Evolutionary conservation across 2,329 filamentous ascomycete genomes (phyloP).

Genomic region (Mycosphaerella sp.): DNA sequence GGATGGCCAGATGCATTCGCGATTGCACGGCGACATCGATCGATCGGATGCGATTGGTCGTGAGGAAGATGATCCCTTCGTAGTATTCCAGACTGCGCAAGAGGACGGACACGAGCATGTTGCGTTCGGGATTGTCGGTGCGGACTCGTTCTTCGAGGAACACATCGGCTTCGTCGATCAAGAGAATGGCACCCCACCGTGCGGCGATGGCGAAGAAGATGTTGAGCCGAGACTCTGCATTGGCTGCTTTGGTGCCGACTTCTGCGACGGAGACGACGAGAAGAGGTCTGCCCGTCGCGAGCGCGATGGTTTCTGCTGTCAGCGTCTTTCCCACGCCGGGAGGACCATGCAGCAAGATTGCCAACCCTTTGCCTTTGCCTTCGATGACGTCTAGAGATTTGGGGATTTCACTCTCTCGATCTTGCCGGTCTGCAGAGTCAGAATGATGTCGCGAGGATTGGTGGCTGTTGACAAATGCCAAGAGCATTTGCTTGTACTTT

Average conservation of each 20-base stretch:
- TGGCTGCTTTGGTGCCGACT: conserved; percentile 42
- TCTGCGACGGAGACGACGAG: conserved; percentile 34
- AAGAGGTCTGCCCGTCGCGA: conserved; percentile 39
- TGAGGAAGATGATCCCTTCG: conserved; percentile 36
- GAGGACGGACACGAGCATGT: conserved; percentile 64
- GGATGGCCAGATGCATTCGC: conserved; percentile 28
- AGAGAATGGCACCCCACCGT: conserved; percentile 77
- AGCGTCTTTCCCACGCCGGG: conserved; percentile 39
- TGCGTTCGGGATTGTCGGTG: conserved; percentile 69
- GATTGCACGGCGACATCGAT: conserved; percentile 37
- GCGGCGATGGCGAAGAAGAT: conserved; percentile 73
- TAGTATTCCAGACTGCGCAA: conserved; percentile 38
- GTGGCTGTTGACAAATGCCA: background rate
- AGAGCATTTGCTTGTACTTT: conserved; percentile 1
- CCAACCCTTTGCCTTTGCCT: conserved; percentile 38
- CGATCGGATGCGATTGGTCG: conserved; percentile 33
- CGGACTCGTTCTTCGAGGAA: conserved; percentile 76
- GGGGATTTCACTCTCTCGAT: too few species aligned
- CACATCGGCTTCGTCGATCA: conserved; percentile 79
- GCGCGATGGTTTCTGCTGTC: conserved; percentile 38
- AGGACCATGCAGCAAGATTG: conserved; percentile 36
- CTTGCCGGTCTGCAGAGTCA: too few species aligned
- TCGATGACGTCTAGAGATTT: conserved; percentile 25
- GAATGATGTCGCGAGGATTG: too few species aligned
- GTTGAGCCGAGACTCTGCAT: conserved; percentile 35